Evolutionary conservation across 2,329 filamentous ascomycete genomes (phyloP), one percentile per base, ranked within the genome.

Genomic region (Cordyceps javanica): DNA sequence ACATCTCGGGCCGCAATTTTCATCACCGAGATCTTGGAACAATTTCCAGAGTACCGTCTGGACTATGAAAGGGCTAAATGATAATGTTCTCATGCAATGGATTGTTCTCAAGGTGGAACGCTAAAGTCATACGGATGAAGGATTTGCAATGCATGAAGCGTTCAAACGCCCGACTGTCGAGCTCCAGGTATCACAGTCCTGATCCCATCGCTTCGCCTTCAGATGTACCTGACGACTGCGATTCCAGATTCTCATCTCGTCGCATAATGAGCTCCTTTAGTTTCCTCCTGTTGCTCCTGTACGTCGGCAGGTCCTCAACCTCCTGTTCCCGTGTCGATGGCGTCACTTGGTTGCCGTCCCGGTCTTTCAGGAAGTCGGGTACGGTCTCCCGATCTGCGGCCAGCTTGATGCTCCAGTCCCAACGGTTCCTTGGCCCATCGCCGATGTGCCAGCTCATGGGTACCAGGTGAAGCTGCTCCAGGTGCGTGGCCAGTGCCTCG

Each of bases 371-470:
- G 64, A 81, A 86, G 23, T 65, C 60, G 0, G 81, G 81, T 10
- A 80, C 50, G 21, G 39, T 56, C 19, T 44, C 58, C 19, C 51
- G 52, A 7, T 48, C 60, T 21, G 53, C 55, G 50, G 46, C 48
- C 36, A 34, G 19, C 57, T 57, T 56, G 61, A 66, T 65, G 61
- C 36, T 65, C 45, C 58, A 60, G 60, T 45, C 52, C 10, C 54
- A 38, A 41, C 60, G 71, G 62, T 82, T 82, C 57, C 69, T 72
- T 9, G 78, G 78, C 0, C 84, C 84, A 54, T 87, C 84, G 16
- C 84, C 84, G 42, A 80, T 71, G 60, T 85, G 76, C 83, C 83
- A 86, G 38, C 73, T 71, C 57, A 82, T 71, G 2, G 78, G 76
- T 13, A 73, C 65, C 45, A 87, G 68, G 64, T 87, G 84, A n/a